A percentile compares a stretch with the other conserved stretches of the same genome.
These are phyloP conservation scores for Cyanidiococcus yangmingshanensis DNA, from an alignment of 23 red algal genomes.

Conservation along the genomic window DNA sequence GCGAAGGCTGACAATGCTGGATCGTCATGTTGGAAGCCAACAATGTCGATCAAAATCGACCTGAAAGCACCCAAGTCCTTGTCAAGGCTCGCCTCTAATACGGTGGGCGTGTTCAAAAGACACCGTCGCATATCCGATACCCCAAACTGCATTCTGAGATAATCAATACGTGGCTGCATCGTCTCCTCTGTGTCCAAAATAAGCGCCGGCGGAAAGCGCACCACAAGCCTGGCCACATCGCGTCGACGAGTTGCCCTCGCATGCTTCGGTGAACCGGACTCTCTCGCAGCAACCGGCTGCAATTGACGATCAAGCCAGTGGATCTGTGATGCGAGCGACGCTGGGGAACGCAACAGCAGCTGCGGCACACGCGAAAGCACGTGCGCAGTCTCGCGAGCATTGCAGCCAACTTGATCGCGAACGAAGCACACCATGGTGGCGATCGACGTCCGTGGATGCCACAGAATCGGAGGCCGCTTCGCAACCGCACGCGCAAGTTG, in stretches of 20 bases:
- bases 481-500: slow-evolving; percentile 4
- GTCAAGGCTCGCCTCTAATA: slow-evolving; percentile 1
- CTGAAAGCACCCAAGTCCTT: not conserved
- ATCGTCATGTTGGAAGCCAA: not conserved
- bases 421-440: not conserved
- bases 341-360: not conserved
- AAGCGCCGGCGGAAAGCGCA: not conserved
- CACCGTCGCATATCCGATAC: not conserved
- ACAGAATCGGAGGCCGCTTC: slow-evolving; percentile 1
- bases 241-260: not conserved
- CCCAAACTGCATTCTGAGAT: not conserved
- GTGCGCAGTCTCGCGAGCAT: not conserved
- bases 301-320: not conserved
- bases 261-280: no score
- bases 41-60: not conserved
- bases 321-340: not conserved
- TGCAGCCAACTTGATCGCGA: not conserved
- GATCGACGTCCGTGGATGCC: not conserved
- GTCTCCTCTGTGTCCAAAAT: not conserved
- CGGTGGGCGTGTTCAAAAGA: not conserved
- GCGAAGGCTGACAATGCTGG: not conserved
- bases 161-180: slow-evolving; percentile 6
- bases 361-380: slow-evolving; percentile 2
- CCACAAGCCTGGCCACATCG: slow-evolving; percentile 2
- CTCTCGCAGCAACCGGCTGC: not conserved